Evolutionary conservation across 1,284 basidiomycete genomes (phyloP).

Genomic region (Psilocybe mexicana): DNA sequence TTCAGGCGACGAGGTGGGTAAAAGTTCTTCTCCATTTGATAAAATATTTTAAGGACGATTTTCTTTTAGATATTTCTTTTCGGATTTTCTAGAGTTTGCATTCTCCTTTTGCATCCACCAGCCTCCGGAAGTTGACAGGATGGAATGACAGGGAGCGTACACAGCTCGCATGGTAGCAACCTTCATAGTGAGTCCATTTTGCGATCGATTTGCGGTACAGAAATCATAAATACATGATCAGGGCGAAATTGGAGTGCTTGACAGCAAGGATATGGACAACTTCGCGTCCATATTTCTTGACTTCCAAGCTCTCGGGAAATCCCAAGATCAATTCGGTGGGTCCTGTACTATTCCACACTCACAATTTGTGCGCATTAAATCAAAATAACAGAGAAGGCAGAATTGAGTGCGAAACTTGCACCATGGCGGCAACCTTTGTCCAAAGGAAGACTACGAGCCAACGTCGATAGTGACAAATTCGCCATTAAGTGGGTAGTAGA

Average conservation of each 20-base stretch:
- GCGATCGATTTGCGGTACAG: neutral
- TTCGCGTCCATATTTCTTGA: conserved; percentile 62
- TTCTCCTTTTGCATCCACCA: neutral
- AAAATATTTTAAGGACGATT: neutral
- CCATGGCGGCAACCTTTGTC: conserved; percentile 53
- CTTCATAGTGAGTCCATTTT: conserved; percentile 54
- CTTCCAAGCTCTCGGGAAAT: conserved; percentile 61
- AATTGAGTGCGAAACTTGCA: conserved; percentile 44
- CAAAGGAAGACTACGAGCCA: conserved; percentile 52
- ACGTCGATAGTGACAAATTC: conserved; percentile 47
- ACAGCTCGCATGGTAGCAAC: conserved; percentile 70
- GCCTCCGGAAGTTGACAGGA: neutral
- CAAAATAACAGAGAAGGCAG: conserved; percentile 39
- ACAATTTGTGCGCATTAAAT: neutral
- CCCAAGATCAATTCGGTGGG: conserved; percentile 47
- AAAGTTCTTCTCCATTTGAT: neutral
- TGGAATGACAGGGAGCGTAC: conserved; percentile 40
- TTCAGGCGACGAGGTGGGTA: conserved; percentile 65
- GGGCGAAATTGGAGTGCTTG: conserved; percentile 66
- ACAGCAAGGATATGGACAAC: conserved; percentile 67
- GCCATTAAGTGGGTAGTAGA: conserved; percentile 54
- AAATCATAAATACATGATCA: conserved; percentile 23
- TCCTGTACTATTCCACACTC: neutral
- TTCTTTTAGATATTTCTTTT: conserved; percentile 64
- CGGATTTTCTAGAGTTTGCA: conserved; percentile 64